Evolutionary conservation across 129 eudicot genomes (phyloP).

Genomic region (Scalesia atractyloides): DNA sequence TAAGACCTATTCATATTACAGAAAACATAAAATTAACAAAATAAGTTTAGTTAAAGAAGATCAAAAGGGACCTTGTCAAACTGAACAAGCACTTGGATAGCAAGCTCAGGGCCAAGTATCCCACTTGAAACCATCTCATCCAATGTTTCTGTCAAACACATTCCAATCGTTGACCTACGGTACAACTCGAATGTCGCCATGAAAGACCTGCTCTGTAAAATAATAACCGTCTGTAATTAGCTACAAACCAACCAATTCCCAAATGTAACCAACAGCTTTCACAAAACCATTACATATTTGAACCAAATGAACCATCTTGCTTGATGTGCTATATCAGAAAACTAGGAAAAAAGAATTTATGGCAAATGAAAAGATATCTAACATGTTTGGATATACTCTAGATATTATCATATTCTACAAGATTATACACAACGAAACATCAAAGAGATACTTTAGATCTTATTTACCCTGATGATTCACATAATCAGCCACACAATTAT

Average conservation of each 20-base stretch:
- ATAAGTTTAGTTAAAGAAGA: not conserved
- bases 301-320: conserved; percentile 1
- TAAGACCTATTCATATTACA: not conserved
- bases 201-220: conserved; percentile 25
- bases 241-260: conserved; percentile 1
- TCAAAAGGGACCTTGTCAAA: conserved; percentile 73
- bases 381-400: not conserved
- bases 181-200: conserved; percentile 96
- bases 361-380: not conserved
- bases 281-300: conserved; percentile 1
- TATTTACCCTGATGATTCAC: not conserved
- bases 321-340: not conserved
- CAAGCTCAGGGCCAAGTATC: conserved; percentile 76
- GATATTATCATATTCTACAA: not conserved
- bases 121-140: conserved; percentile 92
- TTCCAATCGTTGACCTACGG: conserved; percentile 91
- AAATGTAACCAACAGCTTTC: not conserved
- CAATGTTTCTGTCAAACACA: conserved; percentile 94
- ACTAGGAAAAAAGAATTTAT: not conserved
- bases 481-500: not conserved
- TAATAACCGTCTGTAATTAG: not conserved
- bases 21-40: conserved; percentile 9
- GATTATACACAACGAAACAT: not conserved
- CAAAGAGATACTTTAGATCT: conserved; percentile 3
- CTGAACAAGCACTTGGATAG: conserved; percentile 94